phyloP scores from a whole-genome alignment of 306 rosid species.

The Rosa multiflora region DNA sequence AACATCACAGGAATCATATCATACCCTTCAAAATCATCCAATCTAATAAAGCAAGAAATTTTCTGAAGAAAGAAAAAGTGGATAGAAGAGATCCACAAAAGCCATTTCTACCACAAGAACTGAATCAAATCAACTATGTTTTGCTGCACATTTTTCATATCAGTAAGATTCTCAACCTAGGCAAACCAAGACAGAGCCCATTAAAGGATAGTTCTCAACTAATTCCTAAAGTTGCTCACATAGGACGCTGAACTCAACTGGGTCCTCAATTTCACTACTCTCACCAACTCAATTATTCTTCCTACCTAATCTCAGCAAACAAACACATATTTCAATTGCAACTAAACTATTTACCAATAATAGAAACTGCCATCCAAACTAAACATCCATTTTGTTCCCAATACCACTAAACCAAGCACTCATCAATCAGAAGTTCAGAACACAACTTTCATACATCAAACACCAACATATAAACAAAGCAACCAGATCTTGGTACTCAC shows the following conservation, averaged over 20 bases:
- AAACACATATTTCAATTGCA: background rate
- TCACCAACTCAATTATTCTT: too few relatives aligned
- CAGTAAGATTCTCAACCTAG: background rate
- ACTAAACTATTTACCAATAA: background rate
- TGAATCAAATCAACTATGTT: background rate
- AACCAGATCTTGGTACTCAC: conserved; percentile 47
- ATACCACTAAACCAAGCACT: background rate
- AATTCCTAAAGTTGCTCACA: background rate
- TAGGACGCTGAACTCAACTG: background rate
- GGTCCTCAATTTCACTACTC: background rate
- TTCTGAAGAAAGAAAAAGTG: background rate
- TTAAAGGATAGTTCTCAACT: background rate
- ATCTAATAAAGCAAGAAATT: background rate
- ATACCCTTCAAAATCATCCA: background rate
- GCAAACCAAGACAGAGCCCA: background rate
- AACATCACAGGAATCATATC: background rate
- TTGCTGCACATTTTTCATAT: background rate
- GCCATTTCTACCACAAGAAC: background rate
- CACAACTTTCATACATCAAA: background rate
- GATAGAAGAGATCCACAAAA: background rate
- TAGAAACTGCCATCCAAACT: background rate
- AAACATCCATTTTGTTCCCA: background rate
- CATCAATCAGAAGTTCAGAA: background rate
- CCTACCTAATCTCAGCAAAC: background rate
- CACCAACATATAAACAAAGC: background rate